Evolutionary conservation across 2,329 filamentous ascomycete species (phyloP).

Genomic region (Microdochium paspali): DNA sequence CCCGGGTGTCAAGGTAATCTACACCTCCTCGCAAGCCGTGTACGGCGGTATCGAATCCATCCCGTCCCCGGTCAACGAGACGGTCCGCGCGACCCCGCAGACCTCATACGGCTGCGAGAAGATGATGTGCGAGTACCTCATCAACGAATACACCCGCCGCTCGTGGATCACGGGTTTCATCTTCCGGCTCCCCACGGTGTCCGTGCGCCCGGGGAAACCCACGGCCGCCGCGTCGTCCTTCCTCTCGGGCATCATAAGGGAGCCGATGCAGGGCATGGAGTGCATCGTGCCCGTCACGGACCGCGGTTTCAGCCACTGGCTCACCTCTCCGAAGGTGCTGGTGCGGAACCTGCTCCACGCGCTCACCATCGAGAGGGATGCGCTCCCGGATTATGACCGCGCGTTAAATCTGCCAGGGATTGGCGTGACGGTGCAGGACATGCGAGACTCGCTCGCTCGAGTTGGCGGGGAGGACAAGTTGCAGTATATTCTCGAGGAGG

Average conservation of each 20-base stretch:
- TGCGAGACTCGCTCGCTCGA: slow-evolving; percentile 37
- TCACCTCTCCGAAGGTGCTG: slow-evolving; percentile 35
- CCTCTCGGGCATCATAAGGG: slow-evolving; percentile 51
- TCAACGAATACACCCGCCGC: slow-evolving; percentile 42
- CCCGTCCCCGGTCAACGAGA: slow-evolving; percentile 32
- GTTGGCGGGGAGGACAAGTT: slow-evolving; percentile 38
- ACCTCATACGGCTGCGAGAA: slow-evolving; percentile 53
- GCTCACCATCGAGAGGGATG: slow-evolving; percentile 27
- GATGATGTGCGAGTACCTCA: slow-evolving; percentile 47
- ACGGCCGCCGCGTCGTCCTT: slow-evolving; percentile 53
- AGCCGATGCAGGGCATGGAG: slow-evolving; percentile 40
- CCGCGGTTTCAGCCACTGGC: slow-evolving; percentile 32
- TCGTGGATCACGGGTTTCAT: slow-evolving; percentile 47
- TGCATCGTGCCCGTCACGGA: slow-evolving; percentile 33
- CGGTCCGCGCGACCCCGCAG: slow-evolving; percentile 41
- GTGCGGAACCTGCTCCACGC: slow-evolving; percentile 34
- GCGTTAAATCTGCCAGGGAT: slow-evolving; percentile 42
- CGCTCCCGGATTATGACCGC: slow-evolving; percentile 28
- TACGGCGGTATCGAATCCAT: slow-evolving; percentile 38
- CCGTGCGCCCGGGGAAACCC: slow-evolving; percentile 49
- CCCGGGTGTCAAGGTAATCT: slow-evolving; percentile 44
- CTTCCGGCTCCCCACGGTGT: slow-evolving; percentile 53
- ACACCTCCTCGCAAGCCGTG: slow-evolving; percentile 49
- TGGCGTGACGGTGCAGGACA: slow-evolving; percentile 40
- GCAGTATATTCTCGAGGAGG: slow-evolving; percentile 33